Evolutionary conservation across 768 basidiomycete species (phyloP).

Genomic region (Psilocybe tampanensis): DNA sequence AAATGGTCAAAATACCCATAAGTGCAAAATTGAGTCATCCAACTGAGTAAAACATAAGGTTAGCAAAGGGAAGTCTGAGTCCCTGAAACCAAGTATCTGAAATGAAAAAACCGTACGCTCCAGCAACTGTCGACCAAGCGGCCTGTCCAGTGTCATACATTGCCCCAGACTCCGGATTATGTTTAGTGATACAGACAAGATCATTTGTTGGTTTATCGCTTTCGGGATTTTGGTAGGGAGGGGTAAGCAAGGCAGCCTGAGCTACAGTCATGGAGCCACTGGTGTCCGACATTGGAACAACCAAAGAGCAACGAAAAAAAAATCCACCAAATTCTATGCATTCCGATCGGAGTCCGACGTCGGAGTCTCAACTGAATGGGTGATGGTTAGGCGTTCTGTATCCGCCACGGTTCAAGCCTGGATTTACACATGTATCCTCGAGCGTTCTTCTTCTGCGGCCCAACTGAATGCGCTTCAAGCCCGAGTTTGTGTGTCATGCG

Average conservation of each 20-base stretch:
- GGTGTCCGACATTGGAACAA: conserved; percentile 14
- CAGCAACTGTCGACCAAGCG: conserved; percentile 46
- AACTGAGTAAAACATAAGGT: conserved; percentile 23
- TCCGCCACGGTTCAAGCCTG: too few relatives aligned
- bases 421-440: too few relatives aligned
- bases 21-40: conserved; percentile 48
- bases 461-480: too few relatives aligned
- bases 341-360: too few relatives aligned
- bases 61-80: not conserved
- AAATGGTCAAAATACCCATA: conserved; percentile 40
- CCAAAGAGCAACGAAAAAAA: not conserved
- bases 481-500: too few relatives aligned
- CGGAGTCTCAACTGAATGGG: too few relatives aligned
- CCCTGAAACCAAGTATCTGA: not conserved
- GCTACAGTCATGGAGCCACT: conserved; percentile 8
- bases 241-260: conserved; percentile 1
- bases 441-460: too few relatives aligned
- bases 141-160: conserved; percentile 30
- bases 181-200: not conserved
- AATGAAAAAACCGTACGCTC: conserved; percentile 36
- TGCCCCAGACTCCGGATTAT: not conserved
- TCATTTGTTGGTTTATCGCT: conserved; percentile 1
- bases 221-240: conserved; percentile 6
- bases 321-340: too few relatives aligned
- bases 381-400: too few relatives aligned